Evolutionary conservation across 768 basidiomycete genomes (phyloP), one percentile per base, ranked within the genome.

Genomic region (Rhizopogon salebrosus): DNA sequence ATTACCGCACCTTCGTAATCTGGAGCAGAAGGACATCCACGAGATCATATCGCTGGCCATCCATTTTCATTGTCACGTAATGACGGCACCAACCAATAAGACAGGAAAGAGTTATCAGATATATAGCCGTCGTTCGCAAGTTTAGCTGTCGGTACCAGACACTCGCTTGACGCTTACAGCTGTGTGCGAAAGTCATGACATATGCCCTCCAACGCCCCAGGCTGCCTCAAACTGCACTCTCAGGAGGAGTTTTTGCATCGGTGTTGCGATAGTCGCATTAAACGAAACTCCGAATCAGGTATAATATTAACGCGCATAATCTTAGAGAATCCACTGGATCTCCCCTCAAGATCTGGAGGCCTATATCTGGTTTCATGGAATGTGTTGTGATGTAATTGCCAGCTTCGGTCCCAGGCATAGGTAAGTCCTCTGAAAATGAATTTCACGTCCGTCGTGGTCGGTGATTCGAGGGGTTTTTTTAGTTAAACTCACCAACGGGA

Each of bases 61-160:
- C 59, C 41, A 40, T 62, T 62, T 57, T 48, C 60, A 57, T 46
- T 57, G 55, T 51, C 41, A 45, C 48, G 16, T 48, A 46, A 41
- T 51, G 49, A 49, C 51, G 45, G 16, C 51, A 43, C 49, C 18
- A 22, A 54, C 18, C 34, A 48, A 52, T 42, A 39, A 20, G 20
- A 24, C 16, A 36, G 31, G 11, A 4, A 34, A 34, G 49, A 50
- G 24, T 22, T 38, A 34, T 24, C 11, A 51, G 37, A 39, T 31
- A 31, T 14, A 20, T 14, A 20, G 8, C 50, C 50, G 40, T 35
- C 27, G 24, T 22, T 51, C 29, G 50, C 23, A 46, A 49, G 8
- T 49, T 41, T 24, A 23, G 18, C 42, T 18, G 11, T 29, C 45
- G 24, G 41, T 41, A 16, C 40, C 14, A 24, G 23, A 23, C 6